These are phyloP conservation scores for Polygonum maritimum DNA, from an alignment of 148 eudicot species.

Conservation along the genomic window DNA sequence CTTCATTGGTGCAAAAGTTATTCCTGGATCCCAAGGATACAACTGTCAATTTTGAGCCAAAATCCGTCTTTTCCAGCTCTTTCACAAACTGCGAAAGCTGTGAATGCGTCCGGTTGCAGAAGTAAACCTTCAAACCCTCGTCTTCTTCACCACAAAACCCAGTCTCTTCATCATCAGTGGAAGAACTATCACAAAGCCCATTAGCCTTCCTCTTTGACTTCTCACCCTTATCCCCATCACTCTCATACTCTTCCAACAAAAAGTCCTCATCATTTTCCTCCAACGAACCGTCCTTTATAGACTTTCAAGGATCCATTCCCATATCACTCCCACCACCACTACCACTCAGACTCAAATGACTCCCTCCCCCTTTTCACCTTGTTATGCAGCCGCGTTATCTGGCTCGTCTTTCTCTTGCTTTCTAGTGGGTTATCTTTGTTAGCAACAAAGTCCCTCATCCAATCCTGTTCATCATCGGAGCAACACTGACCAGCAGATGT, in stretches of 20 bases:
- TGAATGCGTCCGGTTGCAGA: too few relatives aligned
- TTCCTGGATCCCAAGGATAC: too few relatives aligned
- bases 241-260: conserved; percentile 81
- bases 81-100: too few relatives aligned
- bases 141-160: too few relatives aligned
- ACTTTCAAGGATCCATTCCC: conserved; percentile 12
- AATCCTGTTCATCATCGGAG: conserved; percentile 82
- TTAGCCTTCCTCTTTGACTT: conserved; percentile 50
- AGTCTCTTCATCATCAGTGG: too few relatives aligned
- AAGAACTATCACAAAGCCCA: conserved; percentile 29
- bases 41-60: too few relatives aligned
- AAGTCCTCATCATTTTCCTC: conserved; percentile 61
- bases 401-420: conserved; percentile 26
- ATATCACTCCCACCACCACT: conserved; percentile 11
- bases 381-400: conserved; percentile 19
- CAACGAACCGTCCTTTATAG: conserved; percentile 19
- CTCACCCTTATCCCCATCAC: conserved; percentile 56
- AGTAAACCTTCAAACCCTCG: too few relatives aligned
- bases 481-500: conserved; percentile 9
- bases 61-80: too few relatives aligned
- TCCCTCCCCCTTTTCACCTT: conserved; percentile 27
- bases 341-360: conserved; percentile 28
- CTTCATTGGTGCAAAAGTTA: conserved; percentile 86
- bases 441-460: conserved; percentile 56
- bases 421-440: conserved; percentile 29